A percentile compares a stretch with the other conserved stretches of the same genome.
Conservation (phyloP, 78 protist genomes). For the Dictyostelium citrinum region DNA sequence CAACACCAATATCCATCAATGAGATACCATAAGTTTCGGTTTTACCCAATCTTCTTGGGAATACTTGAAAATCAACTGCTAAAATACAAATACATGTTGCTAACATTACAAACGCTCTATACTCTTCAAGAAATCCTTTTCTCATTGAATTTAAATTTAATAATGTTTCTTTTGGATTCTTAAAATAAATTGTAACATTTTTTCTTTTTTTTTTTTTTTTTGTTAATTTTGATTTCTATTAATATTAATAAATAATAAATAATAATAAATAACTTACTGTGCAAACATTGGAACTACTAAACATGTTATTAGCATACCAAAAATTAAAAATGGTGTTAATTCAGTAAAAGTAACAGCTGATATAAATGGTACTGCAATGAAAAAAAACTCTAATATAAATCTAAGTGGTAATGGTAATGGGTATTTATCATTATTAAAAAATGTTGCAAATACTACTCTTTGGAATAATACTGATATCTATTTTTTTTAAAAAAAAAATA, state of each 20-base stretch:
- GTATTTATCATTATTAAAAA: constrained; percentile 12
- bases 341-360: constrained; percentile 40
- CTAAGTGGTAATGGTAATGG: constrained; percentile 11
- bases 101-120: constrained; percentile 69
- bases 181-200: constrained; percentile 14
- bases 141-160: constrained; percentile 32
- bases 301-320: constrained; percentile 41
- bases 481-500: neutral
- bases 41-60: constrained; percentile 90
- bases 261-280: constrained; percentile 21
- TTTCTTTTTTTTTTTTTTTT: neutral
- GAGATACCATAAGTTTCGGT: constrained; percentile 92
- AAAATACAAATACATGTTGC: constrained; percentile 82
- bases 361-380: constrained; percentile 29
- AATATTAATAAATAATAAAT: neutral
- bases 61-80: constrained; percentile 89
- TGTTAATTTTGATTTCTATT: neutral
- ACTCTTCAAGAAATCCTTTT: constrained; percentile 72
- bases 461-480: constrained; percentile 60
- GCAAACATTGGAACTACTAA: constrained; percentile 53
- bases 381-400: constrained; percentile 43
- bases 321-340: neutral
- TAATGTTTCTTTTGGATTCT: constrained; percentile 21
- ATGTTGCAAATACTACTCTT: constrained; percentile 58
- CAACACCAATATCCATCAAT: constrained; percentile 92